Conservation (phyloP, 2,329 filamentous ascomycete genomes). For the Pyrenophora tritici-repentis region DNA sequence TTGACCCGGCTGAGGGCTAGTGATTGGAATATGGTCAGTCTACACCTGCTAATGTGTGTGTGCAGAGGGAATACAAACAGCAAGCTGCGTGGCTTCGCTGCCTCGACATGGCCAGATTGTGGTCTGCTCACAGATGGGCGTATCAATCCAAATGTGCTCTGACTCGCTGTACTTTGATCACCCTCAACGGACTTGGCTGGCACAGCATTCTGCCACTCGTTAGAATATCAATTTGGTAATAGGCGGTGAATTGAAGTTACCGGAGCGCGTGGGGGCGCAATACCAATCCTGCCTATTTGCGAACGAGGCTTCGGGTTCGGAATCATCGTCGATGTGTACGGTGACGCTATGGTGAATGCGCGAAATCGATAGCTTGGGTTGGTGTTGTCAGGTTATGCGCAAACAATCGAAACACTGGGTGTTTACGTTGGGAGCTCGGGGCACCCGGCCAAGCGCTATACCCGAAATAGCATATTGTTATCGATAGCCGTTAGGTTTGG, state of each 20-base stretch:
- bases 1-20: constrained; percentile 38
- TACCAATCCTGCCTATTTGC: constrained; percentile 18
- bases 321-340: constrained; percentile 26
- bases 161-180: background rate
- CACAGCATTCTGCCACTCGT: constrained; percentile 11
- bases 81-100: constrained; percentile 31
- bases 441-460: constrained; percentile 2
- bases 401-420: constrained; percentile 10
- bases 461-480: constrained; percentile 1
- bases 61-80: constrained; percentile 13
- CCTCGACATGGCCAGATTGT: constrained; percentile 14
- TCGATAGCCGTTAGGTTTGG: constrained; percentile 10
- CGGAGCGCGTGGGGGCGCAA: constrained; percentile 8
- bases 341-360: constrained; percentile 20
- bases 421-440: constrained; percentile 12
- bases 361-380: constrained; percentile 1
- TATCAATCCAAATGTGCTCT: background rate
- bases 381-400: constrained; percentile 4
- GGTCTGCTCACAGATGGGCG: constrained; percentile 5
- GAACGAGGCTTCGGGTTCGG: constrained; percentile 28
- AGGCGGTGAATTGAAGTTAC: constrained; percentile 5
- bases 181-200: background rate
- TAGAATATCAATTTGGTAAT: background rate
- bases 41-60: background rate
- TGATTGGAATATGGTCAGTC: background rate